phyloP scores from a whole-genome alignment of 306 rosid genomes.

The Senna siamea region DNA sequence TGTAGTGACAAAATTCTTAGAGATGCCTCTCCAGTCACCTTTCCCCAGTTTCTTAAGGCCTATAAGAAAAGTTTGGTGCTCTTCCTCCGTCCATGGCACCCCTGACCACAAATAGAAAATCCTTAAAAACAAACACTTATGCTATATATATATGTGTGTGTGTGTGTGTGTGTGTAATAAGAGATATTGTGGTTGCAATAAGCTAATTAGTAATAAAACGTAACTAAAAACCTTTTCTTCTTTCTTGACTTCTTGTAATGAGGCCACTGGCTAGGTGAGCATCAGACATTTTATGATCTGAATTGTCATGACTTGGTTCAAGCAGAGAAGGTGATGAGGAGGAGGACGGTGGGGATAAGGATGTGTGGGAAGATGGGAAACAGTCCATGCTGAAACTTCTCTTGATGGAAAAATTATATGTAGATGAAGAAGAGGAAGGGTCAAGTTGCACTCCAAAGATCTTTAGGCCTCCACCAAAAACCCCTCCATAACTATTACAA shows the following conservation, averaged over 20 bases:
- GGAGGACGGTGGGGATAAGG: slow-evolving; percentile 33
- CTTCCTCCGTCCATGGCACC: slow-evolving; percentile 87
- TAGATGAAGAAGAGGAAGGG: slow-evolving; percentile 11
- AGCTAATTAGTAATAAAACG: too few species aligned
- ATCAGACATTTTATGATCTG: slow-evolving; percentile 39
- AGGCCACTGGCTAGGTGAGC: slow-evolving; percentile 46
- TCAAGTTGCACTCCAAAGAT: slow-evolving; percentile 80
- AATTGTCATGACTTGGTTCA: slow-evolving; percentile 31
- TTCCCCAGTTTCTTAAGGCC: slow-evolving; percentile 86
- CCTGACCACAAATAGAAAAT: slow-evolving; percentile 51
- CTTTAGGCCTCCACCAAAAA: slow-evolving; percentile 56
- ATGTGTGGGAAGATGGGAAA: slow-evolving; percentile 33
- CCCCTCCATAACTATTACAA: slow-evolving; percentile 51
- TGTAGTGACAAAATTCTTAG: slow-evolving; percentile 70
- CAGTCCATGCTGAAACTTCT: slow-evolving; percentile 64
- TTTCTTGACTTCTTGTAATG: slow-evolving; percentile 46
- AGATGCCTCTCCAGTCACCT: slow-evolving; percentile 94
- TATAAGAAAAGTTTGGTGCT: slow-evolving; percentile 65
- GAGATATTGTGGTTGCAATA: too few species aligned
- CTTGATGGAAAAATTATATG: slow-evolving; percentile 37
- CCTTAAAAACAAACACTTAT: too few species aligned
- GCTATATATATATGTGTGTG: too few species aligned
- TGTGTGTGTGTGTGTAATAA: too few species aligned
- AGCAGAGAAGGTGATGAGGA: slow-evolving; percentile 43
- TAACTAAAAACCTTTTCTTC: slow-evolving; percentile 61